A percentile compares a stretch with the other conserved stretches of the same genome.
Conservation (phyloP, 225 moss, liverwort and hornwort species). For the Physcomitrium patens region DNA sequence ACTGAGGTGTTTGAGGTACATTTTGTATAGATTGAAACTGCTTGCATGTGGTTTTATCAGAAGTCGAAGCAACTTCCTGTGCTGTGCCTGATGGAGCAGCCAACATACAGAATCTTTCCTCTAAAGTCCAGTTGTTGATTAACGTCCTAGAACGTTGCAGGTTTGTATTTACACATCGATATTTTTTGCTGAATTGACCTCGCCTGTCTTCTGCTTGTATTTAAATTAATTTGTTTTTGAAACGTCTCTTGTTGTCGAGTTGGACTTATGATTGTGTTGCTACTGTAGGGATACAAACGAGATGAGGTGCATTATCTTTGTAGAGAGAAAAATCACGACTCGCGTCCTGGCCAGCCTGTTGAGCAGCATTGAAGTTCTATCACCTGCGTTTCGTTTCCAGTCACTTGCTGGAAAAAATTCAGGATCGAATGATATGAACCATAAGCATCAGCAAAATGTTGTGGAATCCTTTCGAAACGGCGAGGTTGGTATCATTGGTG, state of each 20-base stretch:
- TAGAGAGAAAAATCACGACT: slow-evolving; percentile 86
- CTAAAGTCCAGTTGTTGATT: slow-evolving; percentile 55
- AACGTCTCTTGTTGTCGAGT: neutral
- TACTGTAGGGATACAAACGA: slow-evolving; percentile 61
- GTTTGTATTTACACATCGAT: slow-evolving; percentile 34
- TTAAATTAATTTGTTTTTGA: slow-evolving; percentile 6
- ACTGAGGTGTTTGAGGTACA: slow-evolving; percentile 8
- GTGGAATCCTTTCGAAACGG: slow-evolving; percentile 87
- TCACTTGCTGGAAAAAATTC: slow-evolving; percentile 70
- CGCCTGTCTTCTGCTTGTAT: slow-evolving; percentile 17
- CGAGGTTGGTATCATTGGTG: slow-evolving; percentile 55
- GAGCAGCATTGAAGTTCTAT: slow-evolving; percentile 51
- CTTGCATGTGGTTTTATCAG: slow-evolving; percentile 37
- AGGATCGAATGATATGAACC: slow-evolving; percentile 66
- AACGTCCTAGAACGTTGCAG: slow-evolving; percentile 53
- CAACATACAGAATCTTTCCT: slow-evolving; percentile 30
- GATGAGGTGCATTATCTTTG: slow-evolving; percentile 94
- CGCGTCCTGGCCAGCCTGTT: slow-evolving; percentile 72
- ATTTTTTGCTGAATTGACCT: slow-evolving; percentile 21
- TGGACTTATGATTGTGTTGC: slow-evolving; percentile 21
- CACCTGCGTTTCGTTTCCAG: slow-evolving; percentile 63
- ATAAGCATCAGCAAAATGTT: slow-evolving; percentile 72
- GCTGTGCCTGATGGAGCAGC: slow-evolving; percentile 30
- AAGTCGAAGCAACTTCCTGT: slow-evolving; percentile 25
- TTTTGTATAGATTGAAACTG: slow-evolving; percentile 23